These are phyloP conservation scores for Acaromyces ingoldii DNA, from an alignment of 1,284 basidiomycete species.

Conservation along the genomic window DNA sequence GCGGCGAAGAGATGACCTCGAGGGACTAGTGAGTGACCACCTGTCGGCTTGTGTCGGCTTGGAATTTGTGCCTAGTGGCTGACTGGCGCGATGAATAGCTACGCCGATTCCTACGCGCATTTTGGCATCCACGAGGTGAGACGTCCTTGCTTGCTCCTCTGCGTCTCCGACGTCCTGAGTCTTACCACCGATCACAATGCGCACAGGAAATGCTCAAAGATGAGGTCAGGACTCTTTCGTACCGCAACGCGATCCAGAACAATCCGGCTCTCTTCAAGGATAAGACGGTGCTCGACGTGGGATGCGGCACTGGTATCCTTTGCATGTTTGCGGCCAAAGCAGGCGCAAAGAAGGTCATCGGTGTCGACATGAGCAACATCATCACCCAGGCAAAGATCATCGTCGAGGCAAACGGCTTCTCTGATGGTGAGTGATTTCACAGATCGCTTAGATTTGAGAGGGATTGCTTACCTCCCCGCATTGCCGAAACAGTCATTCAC, in stretches of 20 bases:
- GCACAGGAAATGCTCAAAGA: slow-evolving; percentile 97
- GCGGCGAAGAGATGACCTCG: slow-evolving; percentile 36
- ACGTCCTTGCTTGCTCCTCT: background rate
- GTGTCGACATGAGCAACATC: slow-evolving; percentile 99
- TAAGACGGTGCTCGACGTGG: slow-evolving; percentile 80
- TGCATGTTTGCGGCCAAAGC: slow-evolving; percentile 99
- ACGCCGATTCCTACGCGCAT: slow-evolving; percentile 51
- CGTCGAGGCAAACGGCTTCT: slow-evolving; percentile 91
- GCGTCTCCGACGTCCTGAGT: background rate
- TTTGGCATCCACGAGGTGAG: slow-evolving; percentile 48
- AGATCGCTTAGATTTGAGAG: background rate
- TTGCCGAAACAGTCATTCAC: slow-evolving; percentile 60
- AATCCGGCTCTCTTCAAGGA: slow-evolving; percentile 88
- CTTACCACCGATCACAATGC: background rate
- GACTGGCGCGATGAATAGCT: slow-evolving; percentile 11
- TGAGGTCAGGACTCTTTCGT: slow-evolving; percentile 86
- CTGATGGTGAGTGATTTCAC: slow-evolving; percentile 58
- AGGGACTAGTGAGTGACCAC: slow-evolving; percentile 30
- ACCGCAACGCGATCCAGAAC: slow-evolving; percentile 89
- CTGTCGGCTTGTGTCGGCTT: too few relatives aligned
- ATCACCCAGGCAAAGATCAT: slow-evolving; percentile 98
- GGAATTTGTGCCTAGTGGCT: too few relatives aligned
- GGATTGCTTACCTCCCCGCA: background rate
- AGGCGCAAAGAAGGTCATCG: slow-evolving; percentile 79
- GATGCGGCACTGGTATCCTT: slow-evolving; percentile 96